A percentile compares a stretch with the other conserved stretches of the same genome.
Conservation (phyloP, 1,284 basidiomycete species). For the Ustilago trichophora region DNA sequence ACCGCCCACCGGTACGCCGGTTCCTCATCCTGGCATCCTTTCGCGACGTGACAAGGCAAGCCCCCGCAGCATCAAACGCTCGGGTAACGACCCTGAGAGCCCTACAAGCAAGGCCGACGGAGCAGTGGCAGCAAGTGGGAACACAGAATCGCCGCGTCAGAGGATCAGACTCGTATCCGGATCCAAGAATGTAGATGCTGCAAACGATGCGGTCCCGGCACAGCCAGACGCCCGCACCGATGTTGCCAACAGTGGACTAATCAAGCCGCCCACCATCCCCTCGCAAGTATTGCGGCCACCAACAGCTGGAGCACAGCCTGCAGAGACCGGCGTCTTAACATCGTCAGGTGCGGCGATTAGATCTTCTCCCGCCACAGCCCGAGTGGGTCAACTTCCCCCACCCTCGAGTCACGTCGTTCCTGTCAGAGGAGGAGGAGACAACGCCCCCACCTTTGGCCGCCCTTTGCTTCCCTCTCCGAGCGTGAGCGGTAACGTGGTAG, state of each 20-base stretch:
- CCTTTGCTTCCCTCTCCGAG: conserved; percentile 23
- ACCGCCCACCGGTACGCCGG: conserved; percentile 29
- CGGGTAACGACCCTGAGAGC: conserved; percentile 23
- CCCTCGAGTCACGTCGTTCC: conserved; percentile 30
- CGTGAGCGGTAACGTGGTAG: not conserved
- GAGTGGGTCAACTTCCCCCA: conserved; percentile 21
- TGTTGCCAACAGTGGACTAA: not conserved
- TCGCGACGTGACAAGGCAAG: conserved; percentile 23
- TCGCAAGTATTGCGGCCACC: conserved; percentile 26
- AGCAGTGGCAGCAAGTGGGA: conserved; percentile 1
- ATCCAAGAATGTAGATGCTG: conserved; percentile 5
- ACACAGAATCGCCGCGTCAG: conserved; percentile 22
- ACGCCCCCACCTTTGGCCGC: conserved; percentile 17
- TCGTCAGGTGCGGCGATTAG: conserved; percentile 15
- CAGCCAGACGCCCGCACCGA: not conserved
- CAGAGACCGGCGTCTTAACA: conserved; percentile 26
- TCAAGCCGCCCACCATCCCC: conserved; percentile 17
- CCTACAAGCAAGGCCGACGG: conserved; percentile 9
- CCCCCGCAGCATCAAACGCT: conserved; percentile 19
- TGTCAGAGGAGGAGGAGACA: not conserved
- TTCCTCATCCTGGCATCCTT: conserved; percentile 28
- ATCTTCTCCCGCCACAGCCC: conserved; percentile 7
- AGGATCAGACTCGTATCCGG: conserved; percentile 28
- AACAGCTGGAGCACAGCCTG: conserved; percentile 17
- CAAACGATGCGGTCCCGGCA: not conserved